These are phyloP conservation scores for Rhodotorula paludigena DNA, from an alignment of 768 basidiomycete genomes.

Conservation along the genomic window DNA sequence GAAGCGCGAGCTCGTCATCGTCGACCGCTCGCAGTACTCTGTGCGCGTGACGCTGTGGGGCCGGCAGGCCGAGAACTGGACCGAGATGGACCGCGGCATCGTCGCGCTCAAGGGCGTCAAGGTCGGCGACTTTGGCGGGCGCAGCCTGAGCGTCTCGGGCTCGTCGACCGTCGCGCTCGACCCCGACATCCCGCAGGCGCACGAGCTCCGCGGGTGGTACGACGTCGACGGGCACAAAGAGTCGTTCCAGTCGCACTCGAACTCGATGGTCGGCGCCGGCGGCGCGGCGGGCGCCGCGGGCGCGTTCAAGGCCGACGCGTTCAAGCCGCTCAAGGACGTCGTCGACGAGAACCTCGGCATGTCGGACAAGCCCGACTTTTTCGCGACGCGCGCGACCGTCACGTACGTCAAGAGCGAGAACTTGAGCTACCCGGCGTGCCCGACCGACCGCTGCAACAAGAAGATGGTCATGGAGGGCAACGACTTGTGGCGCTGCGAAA, in stretches of 20 bases:
- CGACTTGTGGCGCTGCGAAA: conserved; percentile 80
- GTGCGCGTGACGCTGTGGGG: conserved; percentile 92
- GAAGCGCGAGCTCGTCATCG: conserved; percentile 84
- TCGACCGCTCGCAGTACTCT: conserved; percentile 71
- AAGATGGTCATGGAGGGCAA: conserved; percentile 69
- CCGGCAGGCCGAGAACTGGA: conserved; percentile 71
- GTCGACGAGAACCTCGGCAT: conserved; percentile 63
- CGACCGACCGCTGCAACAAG: conserved; percentile 73
- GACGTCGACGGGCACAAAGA: conserved; percentile 62
- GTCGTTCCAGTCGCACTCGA: conserved; percentile 69
- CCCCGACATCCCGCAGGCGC: conserved; percentile 87
- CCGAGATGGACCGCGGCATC: conserved; percentile 50
- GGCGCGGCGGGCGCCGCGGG: conserved; percentile 45
- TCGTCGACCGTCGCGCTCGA: conserved; percentile 75
- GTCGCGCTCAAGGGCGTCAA: conserved; percentile 91
- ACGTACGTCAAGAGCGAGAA: conserved; percentile 74
- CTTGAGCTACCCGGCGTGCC: conserved; percentile 84
- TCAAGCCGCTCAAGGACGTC: conserved; percentile 68
- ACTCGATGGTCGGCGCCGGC: conserved; percentile 48
- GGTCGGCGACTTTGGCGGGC: conserved; percentile 85
- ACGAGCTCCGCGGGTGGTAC: conserved; percentile 84
- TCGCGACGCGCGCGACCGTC: conserved; percentile 73
- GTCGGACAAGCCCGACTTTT: conserved; percentile 68
- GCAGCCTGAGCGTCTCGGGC: conserved; percentile 76
- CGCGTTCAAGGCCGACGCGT: conserved; percentile 64